Base-by-base conservation (phyloP, 1,284 basidiomycete genomes). In the Clitocybe nebularis region DNA sequence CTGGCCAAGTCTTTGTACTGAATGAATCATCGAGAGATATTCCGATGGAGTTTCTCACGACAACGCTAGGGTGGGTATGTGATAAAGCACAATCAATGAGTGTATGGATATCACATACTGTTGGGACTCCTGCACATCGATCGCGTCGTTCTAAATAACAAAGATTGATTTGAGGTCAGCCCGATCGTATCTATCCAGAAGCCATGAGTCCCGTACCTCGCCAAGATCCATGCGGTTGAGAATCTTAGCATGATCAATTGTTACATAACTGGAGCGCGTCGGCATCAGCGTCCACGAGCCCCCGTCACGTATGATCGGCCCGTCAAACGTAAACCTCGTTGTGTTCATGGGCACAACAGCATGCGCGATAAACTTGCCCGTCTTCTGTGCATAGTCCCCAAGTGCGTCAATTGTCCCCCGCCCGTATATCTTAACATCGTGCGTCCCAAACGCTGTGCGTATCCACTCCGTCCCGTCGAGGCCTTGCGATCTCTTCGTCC, bases 391-490 rank as follows among this genome's bases (percentile, higher is more conserved):
- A 40, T 44, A 45, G 1, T 39, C 47, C 29, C 43, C 41, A 8
- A 4, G 11, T 8, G 28, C 49, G 22, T 55, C 53, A 20, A 53
- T 55, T 10, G 47, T 51, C 4, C 49, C 48, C 3, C 50, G 42
- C 3, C 47, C 53, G 25, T 46, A 55, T 6, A 50, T 46, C 41
- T 44, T 51, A 29, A 51, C 36, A 39, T 51, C 43, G 20, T 41
- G 41, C 11, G 49, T 47, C 24, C 49, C 46, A 20, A 49, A 43
- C 8, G 44, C 49, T 5, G 49, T 53, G 5, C 49, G 43, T 21
- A 50, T 51, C 47, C 49, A 53, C 16, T 50, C 34, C 8, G 49
- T 55, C 28, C 47, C 53, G 14, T 44, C 36, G n/a, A 44, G 45
- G 3, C 48, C 43, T 16, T 51, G 38, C 1, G 35, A 35, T 17